Percentiles rank a stretch among this genome's conserved stretches.
These are phyloP conservation scores for Candida verbasci DNA, from an alignment of 805 yeast species.

Conservation along the genomic window DNA sequence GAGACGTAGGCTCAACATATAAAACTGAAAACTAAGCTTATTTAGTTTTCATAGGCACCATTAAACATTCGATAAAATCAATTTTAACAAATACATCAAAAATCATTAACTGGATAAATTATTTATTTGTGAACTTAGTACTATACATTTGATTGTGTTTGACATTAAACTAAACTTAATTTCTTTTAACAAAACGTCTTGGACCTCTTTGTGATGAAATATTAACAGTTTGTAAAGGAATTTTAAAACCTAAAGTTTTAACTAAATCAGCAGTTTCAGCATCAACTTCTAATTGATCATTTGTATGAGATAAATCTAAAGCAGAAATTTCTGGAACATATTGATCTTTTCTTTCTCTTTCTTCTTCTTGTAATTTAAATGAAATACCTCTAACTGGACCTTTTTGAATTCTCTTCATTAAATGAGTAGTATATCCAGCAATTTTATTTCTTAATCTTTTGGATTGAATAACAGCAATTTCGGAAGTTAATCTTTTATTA, in stretches of 20 bases:
- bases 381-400: conserved; percentile 99
- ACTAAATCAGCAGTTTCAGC: conserved; percentile 94
- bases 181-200: conserved; percentile 92
- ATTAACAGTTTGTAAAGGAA: conserved; percentile 81
- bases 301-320: conserved; percentile 94
- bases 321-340: conserved; percentile 99
- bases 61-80: too few species aligned
- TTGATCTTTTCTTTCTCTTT: conserved; percentile 99
- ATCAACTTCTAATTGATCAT: conserved; percentile 95
- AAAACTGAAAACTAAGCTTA: too few species aligned
- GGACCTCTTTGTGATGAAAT: conserved; percentile 85
- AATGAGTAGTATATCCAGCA: conserved; percentile 99
- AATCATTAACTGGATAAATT: too few species aligned
- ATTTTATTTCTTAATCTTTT: conserved; percentile 99
- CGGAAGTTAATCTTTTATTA: conserved; percentile 99
- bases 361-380: conserved; percentile 99
- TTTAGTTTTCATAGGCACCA: too few species aligned
- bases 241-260: conserved; percentile 84
- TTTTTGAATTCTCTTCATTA: conserved; percentile 99
- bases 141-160: conserved; percentile 14
- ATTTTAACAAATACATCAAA: not conserved
- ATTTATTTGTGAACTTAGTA: not conserved
- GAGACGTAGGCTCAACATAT: too few species aligned
- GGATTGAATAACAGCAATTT: conserved; percentile 98
- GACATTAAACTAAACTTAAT: too few species aligned